Base-by-base conservation (phyloP, 2,329 filamentous ascomycete species). In the Rosellinia necatrix region DNA sequence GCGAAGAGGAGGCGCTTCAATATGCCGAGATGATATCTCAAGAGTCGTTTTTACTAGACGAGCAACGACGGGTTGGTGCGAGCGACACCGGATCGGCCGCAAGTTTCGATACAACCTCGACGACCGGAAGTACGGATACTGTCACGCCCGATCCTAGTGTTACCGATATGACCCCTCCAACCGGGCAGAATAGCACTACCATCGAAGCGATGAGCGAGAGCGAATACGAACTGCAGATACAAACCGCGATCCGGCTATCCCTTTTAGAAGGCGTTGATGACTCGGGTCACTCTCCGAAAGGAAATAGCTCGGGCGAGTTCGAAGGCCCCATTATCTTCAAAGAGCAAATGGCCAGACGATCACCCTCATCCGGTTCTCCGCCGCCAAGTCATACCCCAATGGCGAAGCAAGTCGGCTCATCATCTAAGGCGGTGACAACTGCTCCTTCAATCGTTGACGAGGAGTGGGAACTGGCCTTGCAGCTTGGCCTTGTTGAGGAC, bases 11-110 rank as follows among this genome's bases (percentile, higher is more conserved):
- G 66, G 82, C 85, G 15, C 60, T 89, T 17, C 78, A 75, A 29
- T 89, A 88, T 63, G 85, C 84, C 0, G 82, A 86, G 67, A 84
- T 89, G 77, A 75, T 89, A 6, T 88, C 85, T 0, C 78, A 85
- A 59, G 85, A 89, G 67, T 73, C 81, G 0, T 85, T 81, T 55
- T 70, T 77, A 32, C 65, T 74, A n/a, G 83, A 87, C 24, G 80
- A 85, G 70, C 78, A 81, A 64, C 79, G 79, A 4, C 79, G 83
- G 5, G 73, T 74, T 25, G 82, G 79, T 59, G 78, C 72, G 42
- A 79, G 75, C 58, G 78, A 81, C 56, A 75, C 75, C 3, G 76
- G 80, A 47, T 84, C 81, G 3, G 70, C 78, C 27, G 78, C 76
- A 2, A 80, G 83, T 27, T 72, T 77, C 47, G 71, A 77, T 35